phyloP scores from a whole-genome alignment of 1,139 yeast genomes.

The Blastobotrys apis region DNA sequence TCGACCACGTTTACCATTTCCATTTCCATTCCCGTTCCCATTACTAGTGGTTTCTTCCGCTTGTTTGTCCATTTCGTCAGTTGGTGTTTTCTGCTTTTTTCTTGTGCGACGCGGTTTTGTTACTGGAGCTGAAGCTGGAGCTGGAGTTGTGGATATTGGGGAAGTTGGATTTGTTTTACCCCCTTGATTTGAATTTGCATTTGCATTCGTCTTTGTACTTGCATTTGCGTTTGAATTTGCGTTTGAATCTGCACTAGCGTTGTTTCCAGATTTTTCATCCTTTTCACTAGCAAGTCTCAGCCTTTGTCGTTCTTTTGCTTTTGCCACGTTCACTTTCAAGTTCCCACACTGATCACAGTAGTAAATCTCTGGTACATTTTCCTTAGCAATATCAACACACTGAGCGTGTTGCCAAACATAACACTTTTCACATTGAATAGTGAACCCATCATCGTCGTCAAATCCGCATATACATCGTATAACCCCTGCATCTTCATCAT shows the following conservation, averaged over 20 bases:
- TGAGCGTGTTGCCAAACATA: constrained; percentile 92
- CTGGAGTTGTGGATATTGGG: too few species aligned
- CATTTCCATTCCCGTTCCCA: constrained; percentile 3
- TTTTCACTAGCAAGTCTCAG: constrained; percentile 18
- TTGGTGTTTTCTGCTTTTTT: background rate
- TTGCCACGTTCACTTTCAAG: constrained; percentile 50
- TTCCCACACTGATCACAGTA: constrained; percentile 72
- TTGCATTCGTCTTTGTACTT: background rate
- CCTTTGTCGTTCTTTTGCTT: constrained; percentile 41
- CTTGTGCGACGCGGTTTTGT: constrained; percentile 4
- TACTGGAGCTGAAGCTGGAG: background rate
- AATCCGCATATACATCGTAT: constrained; percentile 88
- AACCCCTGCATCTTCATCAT: constrained; percentile 57
- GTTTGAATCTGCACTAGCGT: background rate
- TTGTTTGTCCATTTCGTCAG: background rate
- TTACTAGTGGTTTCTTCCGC: background rate
- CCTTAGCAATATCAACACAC: constrained; percentile 74
- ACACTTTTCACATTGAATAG: constrained; percentile 90
- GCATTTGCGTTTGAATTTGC: background rate
- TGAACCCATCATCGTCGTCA: constrained; percentile 91
- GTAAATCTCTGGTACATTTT: constrained; percentile 78
- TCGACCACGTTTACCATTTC: constrained; percentile 4
- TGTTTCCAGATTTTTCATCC: background rate
- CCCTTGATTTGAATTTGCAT: background rate
- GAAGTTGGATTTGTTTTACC: too few species aligned